A percentile compares a stretch with the other conserved stretches of the same genome.
Conservation (phyloP, 116 monocot species). For the Iris pallida region DNA sequence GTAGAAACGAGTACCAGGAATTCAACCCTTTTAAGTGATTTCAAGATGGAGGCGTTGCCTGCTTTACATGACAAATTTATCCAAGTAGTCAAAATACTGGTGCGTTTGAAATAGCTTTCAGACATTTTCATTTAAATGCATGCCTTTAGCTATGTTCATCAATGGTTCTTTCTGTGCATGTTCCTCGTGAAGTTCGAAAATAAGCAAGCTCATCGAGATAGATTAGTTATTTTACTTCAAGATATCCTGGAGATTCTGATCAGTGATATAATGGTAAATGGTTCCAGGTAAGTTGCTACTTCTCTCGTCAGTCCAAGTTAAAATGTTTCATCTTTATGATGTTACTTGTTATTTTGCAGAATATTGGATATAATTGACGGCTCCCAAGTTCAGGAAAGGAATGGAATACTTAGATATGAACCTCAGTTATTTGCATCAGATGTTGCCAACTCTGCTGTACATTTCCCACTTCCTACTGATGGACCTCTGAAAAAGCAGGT, state of each 20-base stretch:
- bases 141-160: background rate
- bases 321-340: conserved; percentile 3
- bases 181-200: conserved; percentile 40
- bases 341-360: conserved; percentile 23
- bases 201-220: conserved; percentile 29
- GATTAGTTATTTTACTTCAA: conserved; percentile 58
- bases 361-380: conserved; percentile 43
- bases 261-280: conserved; percentile 57
- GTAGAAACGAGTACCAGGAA: conserved; percentile 42
- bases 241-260: conserved; percentile 65
- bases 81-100: conserved; percentile 47
- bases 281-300: conserved; percentile 24
- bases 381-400: conserved; percentile 11
- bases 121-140: background rate
- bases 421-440: conserved; percentile 46
- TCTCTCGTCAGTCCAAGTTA: background rate
- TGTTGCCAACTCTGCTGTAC: conserved; percentile 15
- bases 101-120: conserved; percentile 18
- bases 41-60: conserved; percentile 53
- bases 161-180: conserved; percentile 7
- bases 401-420: conserved; percentile 20
- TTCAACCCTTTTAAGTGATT: conserved; percentile 37
- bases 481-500: conserved; percentile 50
- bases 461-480: conserved; percentile 51
- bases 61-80: conserved; percentile 41